Evolutionary conservation across 176 grass and related monocot genomes (phyloP), one percentile per base, ranked within the genome.

Genomic region (Olyra latifolia): DNA sequence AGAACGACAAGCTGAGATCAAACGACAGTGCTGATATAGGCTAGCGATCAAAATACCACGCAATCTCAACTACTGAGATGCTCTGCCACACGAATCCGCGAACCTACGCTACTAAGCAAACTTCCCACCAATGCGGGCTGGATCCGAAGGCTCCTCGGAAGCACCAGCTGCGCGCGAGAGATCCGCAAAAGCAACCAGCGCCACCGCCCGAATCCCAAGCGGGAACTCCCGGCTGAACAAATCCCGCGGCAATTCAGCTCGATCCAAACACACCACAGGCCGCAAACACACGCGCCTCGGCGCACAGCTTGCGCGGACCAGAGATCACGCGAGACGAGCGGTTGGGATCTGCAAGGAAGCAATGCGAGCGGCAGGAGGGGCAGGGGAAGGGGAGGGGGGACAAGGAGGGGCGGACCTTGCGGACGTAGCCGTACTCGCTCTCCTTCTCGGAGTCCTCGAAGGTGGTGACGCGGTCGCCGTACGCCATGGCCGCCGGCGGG

Each of bases 401-500:
- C 1, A 12, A 28, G 30, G 44, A 38, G 39, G 72, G 20, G 39
- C 56, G 47, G 53, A 97, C 94, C 94, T 97, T 97, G 62, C 94
- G 94, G 72, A 97, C 91, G 66, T 97, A 97, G 13, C 94, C 94
- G 32, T 89, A 97, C 86, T 97, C 94, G 86, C 91, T 97, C 88
- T 97, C 94, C 80, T 97, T 97, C 93, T 97, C 93, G 8, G 90
- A 74, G 81, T 97, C 93, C 82, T 97, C 93, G 82, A 97, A 97
- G 41, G 93, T 97, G 30, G 93, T 93, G 24, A 97, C 2, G 66
- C 90, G 93, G 76, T 93, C 93, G 82, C 79, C 87, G 85, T 82
- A 88, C 47, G 83, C 64, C 93, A 97, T 97, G 83, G 74, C 55
- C 45, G 56, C 2, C 76, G 83, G 5, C 71, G 75, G 61, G n/a